Evolutionary conservation across 345 rosid species (phyloP), one percentile per base, ranked within the genome.

Genomic region (Punica granatum): DNA sequence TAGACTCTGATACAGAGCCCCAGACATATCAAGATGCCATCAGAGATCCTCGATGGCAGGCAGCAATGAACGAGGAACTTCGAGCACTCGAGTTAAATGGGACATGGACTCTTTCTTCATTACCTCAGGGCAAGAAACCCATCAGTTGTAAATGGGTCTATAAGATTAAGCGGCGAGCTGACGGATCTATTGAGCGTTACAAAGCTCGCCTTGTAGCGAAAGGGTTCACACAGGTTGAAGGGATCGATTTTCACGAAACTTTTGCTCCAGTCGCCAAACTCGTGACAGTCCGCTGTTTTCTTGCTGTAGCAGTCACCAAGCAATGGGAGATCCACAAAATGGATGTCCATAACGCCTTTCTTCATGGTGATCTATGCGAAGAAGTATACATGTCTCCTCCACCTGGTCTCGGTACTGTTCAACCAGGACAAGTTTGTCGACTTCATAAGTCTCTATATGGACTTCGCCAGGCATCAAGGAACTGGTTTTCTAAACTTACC

Each of bases 141-240:
- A 48, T 73, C 30, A 51, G 67, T 13, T 73, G 66, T 15, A 44
- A 61, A n/a, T 73, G 76, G 68, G 58, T 67, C 18, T 62, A 44
- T 28, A 48, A 30, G 35, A 12, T 49, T 0, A 72, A 66, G 13
- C 26, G 33, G 3, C 42, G 43, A 0, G 28, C 51, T 43, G 62
- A 72, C 46, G 67, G 71, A 0, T 16, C 19, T 4, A 16, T 67
- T 5, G 71, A 72, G 41, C 41, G 41, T 37, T 37, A 37, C 41
- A 37, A 37, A 37, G 41, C 41, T 37, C 41, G 41, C 11, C 11
- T 37, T 4, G 48, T 43, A 14, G 48, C 6, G 11, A 7, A 43
- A 15, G 7, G 48, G 14, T 43, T 14, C 48, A 43, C 6, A 2
- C 48, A 7, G 2, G 11, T 43, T 15, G 48, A 43, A 43, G 48